Base-by-base conservation (phyloP, 257 asterid species). In the Prunella vulgaris region DNA sequence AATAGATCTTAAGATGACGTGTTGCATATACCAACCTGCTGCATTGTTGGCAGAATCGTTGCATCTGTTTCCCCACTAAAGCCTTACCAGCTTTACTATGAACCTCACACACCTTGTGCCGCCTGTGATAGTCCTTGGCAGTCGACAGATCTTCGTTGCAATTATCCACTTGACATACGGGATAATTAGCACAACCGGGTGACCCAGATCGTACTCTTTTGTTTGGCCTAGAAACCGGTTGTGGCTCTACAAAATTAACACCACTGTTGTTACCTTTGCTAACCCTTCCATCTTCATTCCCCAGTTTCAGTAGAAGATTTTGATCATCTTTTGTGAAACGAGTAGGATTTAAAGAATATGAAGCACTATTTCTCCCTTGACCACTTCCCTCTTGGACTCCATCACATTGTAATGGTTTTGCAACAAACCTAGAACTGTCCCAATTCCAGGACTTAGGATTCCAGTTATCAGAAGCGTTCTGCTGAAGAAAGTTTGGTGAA, bases 61-160 rank as follows among this genome's bases (percentile, higher is more conserved):
- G 84, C 75, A 77, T 71, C 70, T 87, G 94, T 70, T 85, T 82
- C 66, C 88, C 88, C 18, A 93, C 92, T 76, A 85, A 74, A 12
- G 96, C 94, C 60, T 83, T 80, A 5, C 79, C 68, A 14, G 92
- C 94, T 76, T 93, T 93, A 78, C 97, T 90, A 72, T 93, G 98
- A 65, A 80, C 82, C 78, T 85, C 96, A 70, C 98, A 93, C 63
- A 93, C 98, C 85, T 88, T 93, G 75, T 93, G 97, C 42, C 98
- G 83, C 25, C 96, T 71, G 70, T 93, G 98, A 76, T 93, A 93
- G 73, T 93, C 98, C 80, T 93, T 90, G 5, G 89, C 96, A 64
- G 73, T 59, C 12, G 92, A 81, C 56, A 93, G 81, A 83, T 93
- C 92, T 33, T 84, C 92, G 58, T 79, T 79, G 76, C 98, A 93